Percentiles rank a stretch among this genome's conserved stretches.
These are phyloP conservation scores for Stagonosporopsis rhizophila DNA, from an alignment of 2,329 filamentous ascomycete genomes.

Conservation along the genomic window DNA sequence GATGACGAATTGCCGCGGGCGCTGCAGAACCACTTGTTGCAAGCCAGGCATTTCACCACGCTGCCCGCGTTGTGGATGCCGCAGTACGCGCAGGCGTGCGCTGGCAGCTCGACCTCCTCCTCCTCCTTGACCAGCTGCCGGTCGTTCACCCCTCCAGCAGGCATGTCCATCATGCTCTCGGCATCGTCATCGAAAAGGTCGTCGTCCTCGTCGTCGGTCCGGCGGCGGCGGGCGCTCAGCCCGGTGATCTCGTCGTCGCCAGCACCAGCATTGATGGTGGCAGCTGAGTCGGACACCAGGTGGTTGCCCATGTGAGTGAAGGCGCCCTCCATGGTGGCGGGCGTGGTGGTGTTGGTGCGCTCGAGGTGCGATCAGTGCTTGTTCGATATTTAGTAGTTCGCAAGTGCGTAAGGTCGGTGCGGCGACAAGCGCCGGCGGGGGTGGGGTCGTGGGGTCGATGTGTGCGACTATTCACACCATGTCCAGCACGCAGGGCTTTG, in stretches of 20 bases:
- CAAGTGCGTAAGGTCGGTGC: conserved; percentile 17
- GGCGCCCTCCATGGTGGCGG: conserved; percentile 75
- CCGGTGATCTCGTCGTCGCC: conserved; percentile 87
- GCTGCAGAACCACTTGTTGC: conserved; percentile 99
- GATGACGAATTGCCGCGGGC: conserved; percentile 95
- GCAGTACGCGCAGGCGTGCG: conserved; percentile 93
- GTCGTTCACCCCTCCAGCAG: conserved; percentile 76
- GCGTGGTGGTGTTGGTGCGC: conserved; percentile 16
- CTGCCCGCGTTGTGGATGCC: conserved; percentile 95
- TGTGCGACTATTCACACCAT: conserved; percentile 35
- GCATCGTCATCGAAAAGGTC: conserved; percentile 79
- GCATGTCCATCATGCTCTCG: conserved; percentile 79
- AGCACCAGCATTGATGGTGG: conserved; percentile 87
- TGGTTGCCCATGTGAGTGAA: conserved; percentile 90
- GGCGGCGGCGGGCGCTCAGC: conserved; percentile 69
- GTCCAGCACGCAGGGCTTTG: conserved; percentile 18
- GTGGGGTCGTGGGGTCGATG: conserved; percentile 11
- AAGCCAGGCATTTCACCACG: conserved; percentile 94
- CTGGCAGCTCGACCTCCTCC: conserved; percentile 83
- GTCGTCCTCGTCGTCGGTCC: conserved; percentile 88
- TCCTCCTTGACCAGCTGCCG: conserved; percentile 62
- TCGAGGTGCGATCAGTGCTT: conserved; percentile 12
- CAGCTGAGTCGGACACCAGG: conserved; percentile 81
- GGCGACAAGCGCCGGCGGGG: conserved; percentile 13
- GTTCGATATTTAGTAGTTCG: conserved; percentile 17